These are phyloP conservation scores for Phaeophleospora eucalypticola DNA, from an alignment of 2,329 filamentous ascomycete genomes.

Conservation along the genomic window DNA sequence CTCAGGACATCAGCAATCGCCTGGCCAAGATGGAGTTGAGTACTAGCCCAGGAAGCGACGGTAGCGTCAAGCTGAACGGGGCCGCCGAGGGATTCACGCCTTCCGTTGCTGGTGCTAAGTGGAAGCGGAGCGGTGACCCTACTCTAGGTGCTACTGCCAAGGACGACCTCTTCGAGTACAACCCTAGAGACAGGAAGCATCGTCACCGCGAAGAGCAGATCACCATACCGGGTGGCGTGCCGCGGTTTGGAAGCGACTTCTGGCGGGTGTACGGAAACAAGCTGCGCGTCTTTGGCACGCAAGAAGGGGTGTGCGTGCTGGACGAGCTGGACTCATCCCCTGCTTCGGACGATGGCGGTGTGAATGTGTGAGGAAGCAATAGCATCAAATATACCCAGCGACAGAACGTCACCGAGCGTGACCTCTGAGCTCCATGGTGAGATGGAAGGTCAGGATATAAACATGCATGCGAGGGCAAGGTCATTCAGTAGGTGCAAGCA, in stretches of 20 bases:
- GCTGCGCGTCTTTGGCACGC: conserved; percentile 57
- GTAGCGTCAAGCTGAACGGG: conserved; percentile 5
- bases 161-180: conserved; percentile 25
- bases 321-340: conserved; percentile 10
- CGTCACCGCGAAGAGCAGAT: conserved; percentile 20
- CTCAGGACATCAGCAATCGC: conserved; percentile 9
- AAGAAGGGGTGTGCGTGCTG: conserved; percentile 46
- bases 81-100: conserved; percentile 24
- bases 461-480: no score
- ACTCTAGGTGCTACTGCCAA: conserved; percentile 19
- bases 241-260: conserved; percentile 49
- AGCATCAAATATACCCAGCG: not conserved
- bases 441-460: no score
- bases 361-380: conserved; percentile 2
- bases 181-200: conserved; percentile 23
- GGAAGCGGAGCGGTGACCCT: conserved; percentile 30
- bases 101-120: conserved; percentile 24
- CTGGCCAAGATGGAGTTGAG: conserved; percentile 15
- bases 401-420: not conserved
- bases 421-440: no score
- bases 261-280: conserved; percentile 58
- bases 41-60: conserved; percentile 2
- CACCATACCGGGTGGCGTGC: conserved; percentile 42
- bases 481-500: conserved; percentile 18
- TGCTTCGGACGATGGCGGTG: conserved; percentile 8